A percentile compares a stretch with the other conserved stretches of the same genome.
Conservation (phyloP, 805 yeast genomes). For the Cyberlindnera petersonii region DNA sequence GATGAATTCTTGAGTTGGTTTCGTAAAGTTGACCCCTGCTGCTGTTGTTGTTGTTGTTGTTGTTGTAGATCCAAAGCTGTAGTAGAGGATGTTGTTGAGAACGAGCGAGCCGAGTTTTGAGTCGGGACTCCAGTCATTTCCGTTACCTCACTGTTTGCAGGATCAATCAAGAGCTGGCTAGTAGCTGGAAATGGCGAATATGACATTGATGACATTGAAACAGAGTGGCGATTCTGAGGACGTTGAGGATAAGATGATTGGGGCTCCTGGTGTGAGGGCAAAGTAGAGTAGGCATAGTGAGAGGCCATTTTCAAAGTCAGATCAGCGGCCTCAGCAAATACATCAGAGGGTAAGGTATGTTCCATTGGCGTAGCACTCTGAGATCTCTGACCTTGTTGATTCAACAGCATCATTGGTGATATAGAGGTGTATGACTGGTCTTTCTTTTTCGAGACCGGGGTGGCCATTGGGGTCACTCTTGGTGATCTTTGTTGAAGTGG, state of each 20-base stretch:
- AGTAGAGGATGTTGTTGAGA: constrained; percentile 4
- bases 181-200: constrained; percentile 5
- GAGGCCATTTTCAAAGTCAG: constrained; percentile 12
- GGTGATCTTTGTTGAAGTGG: constrained; percentile 10
- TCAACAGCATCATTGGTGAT: constrained; percentile 14
- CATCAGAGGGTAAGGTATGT: constrained; percentile 8
- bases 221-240: constrained; percentile 3
- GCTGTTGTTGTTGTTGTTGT: constrained; percentile 2
- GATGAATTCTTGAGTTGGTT: background rate
- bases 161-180: constrained; percentile 5
- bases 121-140: constrained; percentile 3
- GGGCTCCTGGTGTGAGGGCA: background rate
- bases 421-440: constrained; percentile 4
- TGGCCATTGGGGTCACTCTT: constrained; percentile 8
- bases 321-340: constrained; percentile 13
- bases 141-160: constrained; percentile 7
- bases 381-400: constrained; percentile 1
- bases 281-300: constrained; percentile 8
- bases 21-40: background rate
- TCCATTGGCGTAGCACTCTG: constrained; percentile 1
- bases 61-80: background rate
- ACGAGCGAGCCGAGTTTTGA: constrained; percentile 1
- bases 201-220: background rate
- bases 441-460: constrained; percentile 6
- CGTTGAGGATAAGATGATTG: background rate